phyloP scores from a whole-genome alignment of 2,329 filamentous ascomycete species.

The Coleophoma crateriformis region DNA sequence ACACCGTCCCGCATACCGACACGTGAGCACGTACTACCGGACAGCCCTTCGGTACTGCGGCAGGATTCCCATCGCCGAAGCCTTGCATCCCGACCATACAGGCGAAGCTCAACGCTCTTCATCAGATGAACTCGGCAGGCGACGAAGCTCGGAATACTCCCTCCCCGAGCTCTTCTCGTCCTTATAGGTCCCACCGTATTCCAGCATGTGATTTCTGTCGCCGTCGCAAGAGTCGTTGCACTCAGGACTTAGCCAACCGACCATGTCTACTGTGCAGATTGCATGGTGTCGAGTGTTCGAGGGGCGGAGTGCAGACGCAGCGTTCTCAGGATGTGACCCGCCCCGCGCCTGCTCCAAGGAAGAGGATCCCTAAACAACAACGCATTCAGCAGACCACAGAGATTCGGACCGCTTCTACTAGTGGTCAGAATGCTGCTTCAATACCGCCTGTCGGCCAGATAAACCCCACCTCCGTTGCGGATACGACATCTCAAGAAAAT shows the following conservation, averaged over 20 bases:
- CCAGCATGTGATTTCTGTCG: constrained; percentile 56
- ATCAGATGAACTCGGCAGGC: background rate
- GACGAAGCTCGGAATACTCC: background rate
- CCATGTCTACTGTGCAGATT: constrained; percentile 53
- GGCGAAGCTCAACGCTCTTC: no score
- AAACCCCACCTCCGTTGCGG: background rate
- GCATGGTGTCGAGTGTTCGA: constrained; percentile 46
- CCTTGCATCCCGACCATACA: no score
- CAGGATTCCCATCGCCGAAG: no score
- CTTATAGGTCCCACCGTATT: constrained; percentile 56
- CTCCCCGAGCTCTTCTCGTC: constrained; percentile 27
- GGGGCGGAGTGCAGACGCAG: constrained; percentile 4
- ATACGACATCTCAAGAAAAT: constrained; percentile 5
- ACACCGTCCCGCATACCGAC: no score
- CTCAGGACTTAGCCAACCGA: constrained; percentile 45
- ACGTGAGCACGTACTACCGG: no score
- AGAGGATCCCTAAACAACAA: background rate
- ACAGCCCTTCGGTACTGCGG: no score
- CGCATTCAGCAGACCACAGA: background rate
- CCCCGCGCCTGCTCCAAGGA: background rate
- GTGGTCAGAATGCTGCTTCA: background rate
- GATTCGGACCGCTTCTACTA: background rate
- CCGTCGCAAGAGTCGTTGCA: constrained; percentile 56
- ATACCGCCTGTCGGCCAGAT: background rate
- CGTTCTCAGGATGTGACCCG: background rate